Percentiles rank a stretch among this genome's conserved stretches.
Evolutionary conservation across 192 early-diverging fungal genomes (phyloP).

Genomic region (Entomortierella beljakovae): DNA sequence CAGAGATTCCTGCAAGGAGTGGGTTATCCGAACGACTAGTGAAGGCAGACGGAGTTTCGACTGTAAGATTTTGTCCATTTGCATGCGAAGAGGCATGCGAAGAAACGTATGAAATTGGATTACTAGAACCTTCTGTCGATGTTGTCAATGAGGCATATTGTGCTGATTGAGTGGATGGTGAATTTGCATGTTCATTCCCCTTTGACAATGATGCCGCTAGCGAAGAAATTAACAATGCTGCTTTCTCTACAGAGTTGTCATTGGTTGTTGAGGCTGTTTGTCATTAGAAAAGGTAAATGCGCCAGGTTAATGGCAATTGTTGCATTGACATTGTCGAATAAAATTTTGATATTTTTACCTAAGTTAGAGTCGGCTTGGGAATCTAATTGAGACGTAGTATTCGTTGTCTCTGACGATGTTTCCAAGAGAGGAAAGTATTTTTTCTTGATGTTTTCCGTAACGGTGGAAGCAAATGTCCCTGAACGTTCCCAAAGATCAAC

Average conservation of each 20-base stretch:
- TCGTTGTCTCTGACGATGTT: conserved; percentile 1
- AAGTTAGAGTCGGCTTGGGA: neutral
- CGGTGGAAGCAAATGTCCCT: conserved; percentile 31
- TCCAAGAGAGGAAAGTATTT: conserved; percentile 46
- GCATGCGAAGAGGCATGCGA: too few species aligned
- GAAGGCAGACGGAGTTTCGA: neutral
- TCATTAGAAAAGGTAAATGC: neutral
- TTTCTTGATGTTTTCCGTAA: conserved; percentile 41
- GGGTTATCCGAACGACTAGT: conserved; percentile 1
- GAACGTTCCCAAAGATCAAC: conserved; percentile 57
- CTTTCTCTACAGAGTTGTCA: conserved; percentile 1
- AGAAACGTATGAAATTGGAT: neutral
- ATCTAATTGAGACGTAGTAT: neutral
- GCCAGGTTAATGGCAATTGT: neutral
- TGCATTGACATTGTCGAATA: neutral
- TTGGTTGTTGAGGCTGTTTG: neutral
- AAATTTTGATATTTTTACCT: conserved; percentile 2
- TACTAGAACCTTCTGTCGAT: neutral
- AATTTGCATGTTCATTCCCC: neutral
- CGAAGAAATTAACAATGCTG: conserved; percentile 23
- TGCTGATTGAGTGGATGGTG: conserved; percentile 2
- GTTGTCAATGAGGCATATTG: neutral
- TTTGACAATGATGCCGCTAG: conserved; percentile 29
- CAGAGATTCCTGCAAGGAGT: conserved; percentile 27
- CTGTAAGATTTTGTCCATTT: neutral